Conservation (phyloP, 495 filamentous ascomycete genomes). For the Terfezia boudieri region DNA sequence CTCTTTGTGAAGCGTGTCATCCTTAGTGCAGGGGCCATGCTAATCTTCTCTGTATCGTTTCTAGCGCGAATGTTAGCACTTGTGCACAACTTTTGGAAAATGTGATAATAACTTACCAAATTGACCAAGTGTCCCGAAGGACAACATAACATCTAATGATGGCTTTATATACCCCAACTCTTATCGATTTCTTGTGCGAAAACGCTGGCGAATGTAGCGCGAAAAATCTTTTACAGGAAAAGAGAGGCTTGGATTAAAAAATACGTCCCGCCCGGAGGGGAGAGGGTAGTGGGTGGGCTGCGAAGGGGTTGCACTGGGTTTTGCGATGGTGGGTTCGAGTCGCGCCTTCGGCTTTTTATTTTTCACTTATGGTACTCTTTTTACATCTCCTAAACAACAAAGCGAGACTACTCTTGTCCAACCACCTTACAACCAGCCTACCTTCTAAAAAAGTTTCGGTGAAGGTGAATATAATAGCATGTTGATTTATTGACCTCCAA, state of each 20-base stretch:
- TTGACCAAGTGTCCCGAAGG: conserved; percentile 66
- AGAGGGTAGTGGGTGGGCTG: not conserved
- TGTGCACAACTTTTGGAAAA: conserved; percentile 25
- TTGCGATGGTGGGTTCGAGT: not conserved
- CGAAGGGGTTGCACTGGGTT: not conserved
- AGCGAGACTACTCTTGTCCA: too few species aligned
- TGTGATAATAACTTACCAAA: conserved; percentile 26
- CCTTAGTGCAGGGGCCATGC: conserved; percentile 99
- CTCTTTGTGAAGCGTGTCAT: conserved; percentile 99
- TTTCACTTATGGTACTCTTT: too few species aligned
- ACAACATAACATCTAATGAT: not conserved
- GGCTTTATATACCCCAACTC: not conserved
- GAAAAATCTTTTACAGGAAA: too few species aligned
- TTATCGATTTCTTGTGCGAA: not conserved
- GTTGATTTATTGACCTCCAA: too few species aligned
- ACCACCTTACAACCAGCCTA: too few species aligned
- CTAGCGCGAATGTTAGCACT: conserved; percentile 2
- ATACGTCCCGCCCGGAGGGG: not conserved
- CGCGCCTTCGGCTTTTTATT: not conserved
- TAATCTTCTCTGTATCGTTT: conserved; percentile 87
- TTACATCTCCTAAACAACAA: too few species aligned
- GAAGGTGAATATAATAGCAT: too few species aligned
- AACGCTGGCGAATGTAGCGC: not conserved
- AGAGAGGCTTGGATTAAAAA: not conserved
- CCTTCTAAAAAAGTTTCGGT: too few species aligned